A percentile compares a stretch with the other conserved stretches of the same genome.
These are phyloP conservation scores for Geosiphon pyriformis DNA, from an alignment of 192 early-diverging fungal species.

Conservation along the genomic window DNA sequence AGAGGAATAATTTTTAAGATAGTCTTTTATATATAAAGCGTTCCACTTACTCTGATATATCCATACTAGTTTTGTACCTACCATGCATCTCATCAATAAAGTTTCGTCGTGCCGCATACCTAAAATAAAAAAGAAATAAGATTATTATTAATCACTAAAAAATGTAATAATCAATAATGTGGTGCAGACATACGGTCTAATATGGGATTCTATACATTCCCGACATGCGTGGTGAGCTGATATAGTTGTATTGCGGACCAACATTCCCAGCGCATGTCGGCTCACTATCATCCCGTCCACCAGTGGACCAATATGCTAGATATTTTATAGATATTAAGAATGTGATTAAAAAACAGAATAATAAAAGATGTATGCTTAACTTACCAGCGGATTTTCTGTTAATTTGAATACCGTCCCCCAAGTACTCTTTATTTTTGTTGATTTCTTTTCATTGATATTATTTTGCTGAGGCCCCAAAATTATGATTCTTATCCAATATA, in stretches of 20 bases:
- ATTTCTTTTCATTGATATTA: constrained; percentile 2
- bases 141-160: not conserved
- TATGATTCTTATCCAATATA: constrained; percentile 66
- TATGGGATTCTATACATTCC: constrained; percentile 47
- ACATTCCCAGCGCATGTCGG: constrained; percentile 56
- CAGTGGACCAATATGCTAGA: constrained; percentile 60
- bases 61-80: constrained; percentile 31
- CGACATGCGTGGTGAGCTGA: constrained; percentile 56
- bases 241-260: constrained; percentile 68
- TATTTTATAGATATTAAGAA: constrained; percentile 10
- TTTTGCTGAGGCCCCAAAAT: not conserved
- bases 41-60: constrained; percentile 43
- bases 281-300: constrained; percentile 69
- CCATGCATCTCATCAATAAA: constrained; percentile 42
- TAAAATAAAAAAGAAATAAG: constrained; percentile 6
- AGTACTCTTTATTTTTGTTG: constrained; percentile 18
- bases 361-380: not conserved
- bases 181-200: constrained; percentile 46
- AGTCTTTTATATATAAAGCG: not conserved
- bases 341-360: not conserved
- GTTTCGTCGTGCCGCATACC: constrained; percentile 31
- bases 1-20: not conserved
- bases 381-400: constrained; percentile 50
- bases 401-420: constrained; percentile 32
- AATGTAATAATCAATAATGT: not conserved